A percentile compares a stretch with the other conserved stretches of the same genome.
phyloP scores from a whole-genome alignment of 75 land plant species.

The Pinus tabuliformis region DNA sequence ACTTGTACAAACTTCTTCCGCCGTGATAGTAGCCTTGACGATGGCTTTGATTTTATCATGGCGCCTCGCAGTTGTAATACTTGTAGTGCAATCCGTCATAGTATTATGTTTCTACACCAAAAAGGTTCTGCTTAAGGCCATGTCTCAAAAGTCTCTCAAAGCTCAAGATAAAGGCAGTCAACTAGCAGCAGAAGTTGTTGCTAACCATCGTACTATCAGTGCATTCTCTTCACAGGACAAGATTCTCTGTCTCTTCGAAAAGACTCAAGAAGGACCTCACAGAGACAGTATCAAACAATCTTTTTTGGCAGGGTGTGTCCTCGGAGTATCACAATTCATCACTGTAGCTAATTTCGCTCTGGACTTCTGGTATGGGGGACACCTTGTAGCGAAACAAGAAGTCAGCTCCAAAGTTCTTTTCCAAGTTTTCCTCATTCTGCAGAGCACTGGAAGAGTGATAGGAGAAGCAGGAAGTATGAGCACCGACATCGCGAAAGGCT shows the following conservation, averaged over 20 bases:
- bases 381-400: conserved; percentile 31
- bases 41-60: conserved; percentile 72
- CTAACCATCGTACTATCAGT: conserved; percentile 69
- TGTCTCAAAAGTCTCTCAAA: conserved; percentile 50
- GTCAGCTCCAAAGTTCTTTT: conserved; percentile 50
- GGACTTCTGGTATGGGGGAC: conserved; percentile 84
- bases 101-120: conserved; percentile 59
- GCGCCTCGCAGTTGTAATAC: conserved; percentile 77
- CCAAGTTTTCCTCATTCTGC: conserved; percentile 67
- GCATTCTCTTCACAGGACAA: conserved; percentile 72
- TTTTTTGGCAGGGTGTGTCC: conserved; percentile 60
- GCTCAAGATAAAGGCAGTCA: conserved; percentile 62
- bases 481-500: conserved; percentile 68
- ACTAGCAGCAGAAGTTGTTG: conserved; percentile 78
- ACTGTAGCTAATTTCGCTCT: conserved; percentile 50
- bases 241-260: conserved; percentile 47
- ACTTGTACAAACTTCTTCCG: conserved; percentile 60
- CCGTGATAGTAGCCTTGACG: conserved; percentile 52
- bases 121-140: conserved; percentile 48
- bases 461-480: conserved; percentile 88
- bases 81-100: conserved; percentile 72
- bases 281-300: conserved; percentile 44
- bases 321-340: conserved; percentile 49
- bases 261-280: conserved; percentile 39
- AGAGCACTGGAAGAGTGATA: conserved; percentile 75